Conservation (phyloP, 495 filamentous ascomycete species). For the Tuber aestivum region DNA sequence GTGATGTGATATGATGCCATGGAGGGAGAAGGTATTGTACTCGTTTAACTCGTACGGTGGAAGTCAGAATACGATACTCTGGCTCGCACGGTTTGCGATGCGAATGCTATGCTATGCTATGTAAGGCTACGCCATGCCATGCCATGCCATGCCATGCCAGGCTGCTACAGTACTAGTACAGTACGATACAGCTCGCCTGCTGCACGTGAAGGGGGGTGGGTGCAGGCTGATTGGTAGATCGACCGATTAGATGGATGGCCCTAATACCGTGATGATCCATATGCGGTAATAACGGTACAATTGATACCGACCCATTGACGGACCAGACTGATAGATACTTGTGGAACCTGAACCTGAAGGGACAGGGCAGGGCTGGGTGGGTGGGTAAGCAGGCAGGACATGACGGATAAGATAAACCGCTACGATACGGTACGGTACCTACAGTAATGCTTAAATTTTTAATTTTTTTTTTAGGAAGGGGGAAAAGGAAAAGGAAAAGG, state of each 20-base stretch:
- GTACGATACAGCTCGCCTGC: no score
- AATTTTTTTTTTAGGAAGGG: no score
- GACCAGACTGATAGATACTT: no score
- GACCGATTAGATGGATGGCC: not conserved
- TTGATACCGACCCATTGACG: no score
- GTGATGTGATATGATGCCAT: not conserved
- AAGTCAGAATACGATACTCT: not conserved
- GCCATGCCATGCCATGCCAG: not conserved
- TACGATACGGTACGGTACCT: no score
- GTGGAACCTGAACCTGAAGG: not conserved
- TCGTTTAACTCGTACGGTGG: no score
- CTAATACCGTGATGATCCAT: not conserved
- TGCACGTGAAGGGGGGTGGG: no score
- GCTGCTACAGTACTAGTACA: not conserved
- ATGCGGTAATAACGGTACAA: not conserved
- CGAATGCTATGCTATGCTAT: not conserved
- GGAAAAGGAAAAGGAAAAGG: no score
- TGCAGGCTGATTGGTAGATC: not conserved
- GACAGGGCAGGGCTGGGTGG: not conserved
- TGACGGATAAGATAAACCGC: not conserved
- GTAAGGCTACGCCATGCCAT: not conserved
- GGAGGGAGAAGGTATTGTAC: no score
- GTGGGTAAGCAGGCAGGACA: no score
- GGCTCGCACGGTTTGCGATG: not conserved
- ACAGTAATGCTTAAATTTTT: no score